Percentiles rank a stretch among this genome's conserved stretches.
Evolutionary conservation across 2,329 filamentous ascomycete genomes (phyloP).

Genomic region (Aspergillus spinulosporus): DNA sequence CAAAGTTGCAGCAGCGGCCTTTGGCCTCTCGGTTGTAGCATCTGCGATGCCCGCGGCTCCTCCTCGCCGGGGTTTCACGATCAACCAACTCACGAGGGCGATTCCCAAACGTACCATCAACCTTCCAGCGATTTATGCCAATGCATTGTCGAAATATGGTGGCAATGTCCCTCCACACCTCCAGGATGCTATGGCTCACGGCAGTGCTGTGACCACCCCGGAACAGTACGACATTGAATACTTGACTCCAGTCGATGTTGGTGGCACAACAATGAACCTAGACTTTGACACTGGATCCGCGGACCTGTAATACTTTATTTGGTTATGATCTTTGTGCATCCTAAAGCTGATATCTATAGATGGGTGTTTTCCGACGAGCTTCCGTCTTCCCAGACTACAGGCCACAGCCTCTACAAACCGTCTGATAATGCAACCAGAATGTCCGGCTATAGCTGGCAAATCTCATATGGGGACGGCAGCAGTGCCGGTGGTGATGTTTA

Average conservation of each 20-base stretch:
- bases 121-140: slow-evolving; percentile 33
- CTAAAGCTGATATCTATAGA: slow-evolving; percentile 36
- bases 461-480: slow-evolving; percentile 66
- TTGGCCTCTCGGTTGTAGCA: slow-evolving; percentile 30
- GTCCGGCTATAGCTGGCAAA: slow-evolving; percentile 56
- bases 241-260: slow-evolving; percentile 63
- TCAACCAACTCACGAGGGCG: slow-evolving; percentile 32
- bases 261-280: slow-evolving; percentile 62
- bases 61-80: slow-evolving; percentile 32
- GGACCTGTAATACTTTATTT: slow-evolving; percentile 57
- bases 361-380: slow-evolving; percentile 68
- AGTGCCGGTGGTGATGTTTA: slow-evolving; percentile 65
- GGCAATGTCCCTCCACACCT: slow-evolving; percentile 31
- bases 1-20: slow-evolving; percentile 29
- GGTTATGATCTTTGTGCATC: not conserved
- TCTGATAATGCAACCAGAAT: slow-evolving; percentile 49
- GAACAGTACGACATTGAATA: slow-evolving; percentile 59
- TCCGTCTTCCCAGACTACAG: slow-evolving; percentile 49
- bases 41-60: slow-evolving; percentile 31
- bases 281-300: slow-evolving; percentile 71
- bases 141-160: slow-evolving; percentile 33
- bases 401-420: slow-evolving; percentile 61
- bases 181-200: slow-evolving; percentile 33
- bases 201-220: slow-evolving; percentile 45
- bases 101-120: slow-evolving; percentile 26